Conservation (phyloP, 768 basidiomycete species). For the Tremella fuciformis region DNA sequence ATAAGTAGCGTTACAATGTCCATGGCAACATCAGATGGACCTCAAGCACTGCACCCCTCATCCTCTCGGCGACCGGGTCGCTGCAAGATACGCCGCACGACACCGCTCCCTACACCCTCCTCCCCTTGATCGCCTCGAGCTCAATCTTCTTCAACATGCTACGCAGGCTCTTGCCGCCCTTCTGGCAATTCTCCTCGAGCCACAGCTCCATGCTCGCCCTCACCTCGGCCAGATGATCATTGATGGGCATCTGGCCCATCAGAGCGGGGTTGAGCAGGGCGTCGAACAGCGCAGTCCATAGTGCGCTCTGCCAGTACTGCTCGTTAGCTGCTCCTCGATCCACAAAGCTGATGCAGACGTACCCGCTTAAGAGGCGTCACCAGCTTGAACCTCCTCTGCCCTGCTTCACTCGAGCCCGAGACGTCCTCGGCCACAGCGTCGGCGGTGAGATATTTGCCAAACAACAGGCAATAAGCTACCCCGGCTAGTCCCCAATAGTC, state of each 20-base stretch:
- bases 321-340: not conserved
- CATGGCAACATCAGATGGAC: too few relatives aligned
- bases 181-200: conserved; percentile 81
- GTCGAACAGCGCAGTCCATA: conserved; percentile 83
- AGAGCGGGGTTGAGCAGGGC: conserved; percentile 74
- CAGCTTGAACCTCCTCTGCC: conserved; percentile 25
- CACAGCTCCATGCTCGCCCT: conserved; percentile 81
- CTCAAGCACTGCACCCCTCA: too few relatives aligned
- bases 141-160: conserved; percentile 53
- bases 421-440: conserved; percentile 55
- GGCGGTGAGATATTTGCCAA: conserved; percentile 89
- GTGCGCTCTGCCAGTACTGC: conserved; percentile 88
- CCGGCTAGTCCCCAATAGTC: conserved; percentile 97
- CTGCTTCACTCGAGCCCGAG: conserved; percentile 2
- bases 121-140: conserved; percentile 33
- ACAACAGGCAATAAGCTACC: conserved; percentile 91
- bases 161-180: conserved; percentile 55
- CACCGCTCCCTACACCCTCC: conserved; percentile 13
- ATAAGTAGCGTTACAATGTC: too few relatives aligned
- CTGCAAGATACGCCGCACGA: not conserved
- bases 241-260: conserved; percentile 69
- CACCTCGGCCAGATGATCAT: conserved; percentile 63
- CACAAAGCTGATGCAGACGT: conserved; percentile 19
- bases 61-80: not conserved
- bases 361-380: conserved; percentile 44